phyloP scores from a whole-genome alignment of 192 early-diverging fungal species.

The Lobosporangium transversale region DNA sequence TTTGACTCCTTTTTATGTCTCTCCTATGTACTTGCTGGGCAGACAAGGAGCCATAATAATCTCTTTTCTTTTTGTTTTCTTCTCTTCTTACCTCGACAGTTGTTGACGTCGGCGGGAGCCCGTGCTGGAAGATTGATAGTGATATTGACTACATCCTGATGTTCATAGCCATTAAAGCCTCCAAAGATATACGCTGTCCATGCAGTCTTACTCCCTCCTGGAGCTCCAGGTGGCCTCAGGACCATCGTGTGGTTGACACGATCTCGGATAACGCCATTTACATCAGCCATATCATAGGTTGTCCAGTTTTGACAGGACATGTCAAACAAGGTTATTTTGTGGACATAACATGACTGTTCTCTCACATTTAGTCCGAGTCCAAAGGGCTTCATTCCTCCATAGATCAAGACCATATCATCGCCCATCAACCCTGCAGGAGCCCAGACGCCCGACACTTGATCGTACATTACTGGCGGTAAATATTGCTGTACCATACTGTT shows the following conservation, averaged over 20 bases:
- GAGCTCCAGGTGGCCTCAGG: constrained; percentile 35
- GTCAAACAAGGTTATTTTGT: constrained; percentile 30
- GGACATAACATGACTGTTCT: constrained; percentile 26
- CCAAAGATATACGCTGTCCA: constrained; percentile 48
- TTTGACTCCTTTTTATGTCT: too few relatives aligned
- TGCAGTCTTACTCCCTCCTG: constrained; percentile 33
- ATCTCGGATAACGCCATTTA: background rate
- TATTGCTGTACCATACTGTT: background rate
- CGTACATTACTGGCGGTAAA: constrained; percentile 35
- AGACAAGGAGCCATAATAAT: too few relatives aligned
- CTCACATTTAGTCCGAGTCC: constrained; percentile 17
- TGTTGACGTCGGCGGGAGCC: constrained; percentile 9
- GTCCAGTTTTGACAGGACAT: constrained; percentile 45
- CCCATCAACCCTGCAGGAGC: constrained; percentile 28
- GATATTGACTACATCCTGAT: constrained; percentile 21
- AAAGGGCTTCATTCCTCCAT: constrained; percentile 45
- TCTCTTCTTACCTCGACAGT: constrained; percentile 48
- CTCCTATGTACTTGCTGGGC: too few relatives aligned
- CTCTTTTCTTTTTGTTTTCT: too few relatives aligned
- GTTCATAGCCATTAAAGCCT: constrained; percentile 34
- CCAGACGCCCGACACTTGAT: constrained; percentile 41
- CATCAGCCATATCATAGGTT: constrained; percentile 3
- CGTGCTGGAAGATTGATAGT: constrained; percentile 9
- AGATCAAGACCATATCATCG: constrained; percentile 37
- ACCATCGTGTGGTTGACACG: constrained; percentile 51